Conservation (phyloP, 2,329 filamentous ascomycete genomes). For the Diaporthe caulivora region DNA sequence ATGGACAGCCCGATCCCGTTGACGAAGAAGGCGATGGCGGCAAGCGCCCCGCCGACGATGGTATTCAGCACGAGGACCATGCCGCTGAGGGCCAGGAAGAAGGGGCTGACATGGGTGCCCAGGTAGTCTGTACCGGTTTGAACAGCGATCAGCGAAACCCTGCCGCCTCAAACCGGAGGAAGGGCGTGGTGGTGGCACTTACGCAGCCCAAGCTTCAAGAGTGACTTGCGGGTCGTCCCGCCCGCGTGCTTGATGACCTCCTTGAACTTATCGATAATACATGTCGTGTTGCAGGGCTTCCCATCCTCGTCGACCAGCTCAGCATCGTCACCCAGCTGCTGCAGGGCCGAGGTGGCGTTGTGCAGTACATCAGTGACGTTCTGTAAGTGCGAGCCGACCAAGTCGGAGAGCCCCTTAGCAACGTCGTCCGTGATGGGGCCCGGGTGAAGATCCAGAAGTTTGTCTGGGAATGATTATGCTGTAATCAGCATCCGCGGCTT, state of each 20-base stretch:
- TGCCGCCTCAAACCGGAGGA: no score
- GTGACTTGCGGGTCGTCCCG: neutral
- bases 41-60: slow-evolving; percentile 18
- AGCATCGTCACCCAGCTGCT: neutral
- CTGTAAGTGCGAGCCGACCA: neutral
- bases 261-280: slow-evolving; percentile 2
- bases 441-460: neutral
- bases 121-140: neutral
- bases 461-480: neutral
- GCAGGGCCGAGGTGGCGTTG: neutral
- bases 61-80: neutral
- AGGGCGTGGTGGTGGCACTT: neutral
- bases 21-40: neutral
- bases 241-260: neutral
- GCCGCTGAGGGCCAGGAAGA: slow-evolving; percentile 21
- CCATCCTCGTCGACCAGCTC: slow-evolving; percentile 6
- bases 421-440: neutral
- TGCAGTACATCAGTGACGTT: neutral
- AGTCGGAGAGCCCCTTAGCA: neutral
- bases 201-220: slow-evolving; percentile 24
- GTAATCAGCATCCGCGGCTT: neutral
- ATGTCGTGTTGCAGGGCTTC: neutral
- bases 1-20: slow-evolving; percentile 20
- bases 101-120: neutral
- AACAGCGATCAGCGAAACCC: neutral